Base-by-base conservation (phyloP, 1,139 yeast species). In the Yamadazyma dendronema region DNA sequence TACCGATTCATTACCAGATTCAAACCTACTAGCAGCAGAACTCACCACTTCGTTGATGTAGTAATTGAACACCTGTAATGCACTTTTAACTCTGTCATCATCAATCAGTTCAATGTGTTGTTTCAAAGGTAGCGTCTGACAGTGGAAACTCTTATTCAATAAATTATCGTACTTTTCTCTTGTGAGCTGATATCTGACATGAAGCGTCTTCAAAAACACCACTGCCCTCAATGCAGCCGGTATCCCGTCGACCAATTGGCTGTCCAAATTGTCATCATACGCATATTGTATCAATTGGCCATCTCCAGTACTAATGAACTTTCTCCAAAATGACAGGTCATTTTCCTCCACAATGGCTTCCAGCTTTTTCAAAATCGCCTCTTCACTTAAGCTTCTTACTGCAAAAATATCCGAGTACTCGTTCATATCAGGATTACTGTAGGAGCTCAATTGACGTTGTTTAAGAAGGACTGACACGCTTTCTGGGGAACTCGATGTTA, bases 371-470 rank as follows among this genome's bases (percentile, higher is more conserved):
- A 28, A 28, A 15, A 42, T 33, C 3, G 35, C n/a, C 7, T 38
- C 44, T 7, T 42, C 44, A 14, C 38, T 35, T 19, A 48, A 35
- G 28, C 44, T 48, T 12, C 39, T 39, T 4, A 39, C 35, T 4
- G 54, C 43, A 40, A 61, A 59, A 10, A 56, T 50, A 31, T 68
- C 74, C 4, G 67, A 60, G 16, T 57, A 52, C 40, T 69, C 71
- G 41, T 66, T 65, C 60, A 66, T 56, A 23, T 43, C 50, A 3
- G 68, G 67, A n/a, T 61, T 50, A 6, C 52, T 44, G 39, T 61
- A 65, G 4, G 53, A 31, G 35, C 66, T 70, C 34, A 53, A 47
- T 41, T 69, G 74, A 41, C 74, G 51, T 26, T 56, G 52, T 12
- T 5, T 14, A 13, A 59, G 13, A 66, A 56, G 30, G 6, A 24